Evolutionary conservation across 169 alveolate genomes (phyloP).

Genomic region (Theileria orientalis): DNA sequence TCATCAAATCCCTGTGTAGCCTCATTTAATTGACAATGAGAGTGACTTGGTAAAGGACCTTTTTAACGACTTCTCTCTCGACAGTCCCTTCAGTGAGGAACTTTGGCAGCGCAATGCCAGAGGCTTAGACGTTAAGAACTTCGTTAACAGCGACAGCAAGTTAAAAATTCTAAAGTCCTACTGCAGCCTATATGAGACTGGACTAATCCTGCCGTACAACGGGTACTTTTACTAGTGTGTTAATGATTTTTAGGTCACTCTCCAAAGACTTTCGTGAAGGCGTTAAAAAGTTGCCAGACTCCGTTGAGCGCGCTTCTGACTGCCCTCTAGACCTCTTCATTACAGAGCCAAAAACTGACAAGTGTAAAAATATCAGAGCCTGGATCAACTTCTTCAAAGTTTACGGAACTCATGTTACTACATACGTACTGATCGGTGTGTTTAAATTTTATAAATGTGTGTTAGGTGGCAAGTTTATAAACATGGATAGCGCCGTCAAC

Average conservation of each 20-base stretch:
- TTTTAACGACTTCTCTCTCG: constrained; percentile 47
- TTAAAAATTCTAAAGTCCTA: constrained; percentile 36
- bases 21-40: constrained; percentile 13
- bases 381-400: constrained; percentile 72
- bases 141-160: not conserved
- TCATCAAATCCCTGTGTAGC: not conserved
- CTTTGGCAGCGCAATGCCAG: constrained; percentile 34
- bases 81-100: constrained; percentile 40
- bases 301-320: not conserved
- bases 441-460: not conserved
- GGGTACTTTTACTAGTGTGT: constrained; percentile 21
- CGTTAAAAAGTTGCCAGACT: constrained; percentile 26
- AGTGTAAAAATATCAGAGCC: constrained; percentile 44
- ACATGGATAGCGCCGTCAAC: constrained; percentile 32
- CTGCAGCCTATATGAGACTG: constrained; percentile 58
- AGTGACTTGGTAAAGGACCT: constrained; percentile 47
- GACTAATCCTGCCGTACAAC: constrained; percentile 44
- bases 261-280: constrained; percentile 17
- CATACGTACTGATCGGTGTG: constrained; percentile 36
- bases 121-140: not conserved
- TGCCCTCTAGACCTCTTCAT: constrained; percentile 54
- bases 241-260: constrained; percentile 12
- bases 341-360: constrained; percentile 11
- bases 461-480: constrained; percentile 57
- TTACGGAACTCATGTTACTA: constrained; percentile 73